phyloP scores from a whole-genome alignment of 1,284 basidiomycete species.

The Leccinum griseonigrum region DNA sequence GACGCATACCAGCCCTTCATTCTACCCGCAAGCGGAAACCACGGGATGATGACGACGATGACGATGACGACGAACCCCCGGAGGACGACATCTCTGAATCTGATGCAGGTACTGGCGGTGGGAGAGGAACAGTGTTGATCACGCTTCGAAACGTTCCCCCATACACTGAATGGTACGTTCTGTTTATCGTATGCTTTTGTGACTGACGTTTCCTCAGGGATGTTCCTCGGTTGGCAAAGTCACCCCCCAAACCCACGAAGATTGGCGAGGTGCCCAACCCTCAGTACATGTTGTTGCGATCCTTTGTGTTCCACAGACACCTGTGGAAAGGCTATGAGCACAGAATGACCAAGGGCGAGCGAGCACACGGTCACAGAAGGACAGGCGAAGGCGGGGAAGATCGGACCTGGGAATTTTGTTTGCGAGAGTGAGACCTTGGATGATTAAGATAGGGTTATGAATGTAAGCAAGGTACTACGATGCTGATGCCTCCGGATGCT shows the following conservation, averaged over 20 bases:
- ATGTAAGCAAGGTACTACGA: slow-evolving; percentile 19
- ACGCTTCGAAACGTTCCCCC: slow-evolving; percentile 87
- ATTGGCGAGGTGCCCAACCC: slow-evolving; percentile 55
- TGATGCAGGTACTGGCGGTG: slow-evolving; percentile 21
- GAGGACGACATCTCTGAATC: slow-evolving; percentile 28
- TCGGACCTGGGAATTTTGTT: slow-evolving; percentile 76
- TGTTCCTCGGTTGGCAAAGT: slow-evolving; percentile 77
- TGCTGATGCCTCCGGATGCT: slow-evolving; percentile 22
- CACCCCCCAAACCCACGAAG: slow-evolving; percentile 50
- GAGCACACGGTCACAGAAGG: slow-evolving; percentile 60
- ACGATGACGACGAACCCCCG: slow-evolving; percentile 15
- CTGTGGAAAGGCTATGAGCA: slow-evolving; percentile 88
- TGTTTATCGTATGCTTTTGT: slow-evolving; percentile 2
- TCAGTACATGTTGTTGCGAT: slow-evolving; percentile 71
- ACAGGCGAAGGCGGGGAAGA: slow-evolving; percentile 74
- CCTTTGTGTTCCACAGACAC: slow-evolving; percentile 76
- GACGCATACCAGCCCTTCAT: slow-evolving; percentile 49
- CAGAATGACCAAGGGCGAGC: slow-evolving; percentile 85
- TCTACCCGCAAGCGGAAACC: slow-evolving; percentile 44
- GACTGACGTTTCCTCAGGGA: slow-evolving; percentile 50
- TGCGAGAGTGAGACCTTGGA: slow-evolving; percentile 33
- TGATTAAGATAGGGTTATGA: slow-evolving; percentile 2
- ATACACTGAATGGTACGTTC: slow-evolving; percentile 81
- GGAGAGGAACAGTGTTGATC: slow-evolving; percentile 73
- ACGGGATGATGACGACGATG: slow-evolving; percentile 39